Percentiles rank a stretch among this genome's conserved stretches.
Evolutionary conservation across 2,329 filamentous ascomycete genomes (phyloP).

Genomic region (Hymenoscyphus fructigenus): DNA sequence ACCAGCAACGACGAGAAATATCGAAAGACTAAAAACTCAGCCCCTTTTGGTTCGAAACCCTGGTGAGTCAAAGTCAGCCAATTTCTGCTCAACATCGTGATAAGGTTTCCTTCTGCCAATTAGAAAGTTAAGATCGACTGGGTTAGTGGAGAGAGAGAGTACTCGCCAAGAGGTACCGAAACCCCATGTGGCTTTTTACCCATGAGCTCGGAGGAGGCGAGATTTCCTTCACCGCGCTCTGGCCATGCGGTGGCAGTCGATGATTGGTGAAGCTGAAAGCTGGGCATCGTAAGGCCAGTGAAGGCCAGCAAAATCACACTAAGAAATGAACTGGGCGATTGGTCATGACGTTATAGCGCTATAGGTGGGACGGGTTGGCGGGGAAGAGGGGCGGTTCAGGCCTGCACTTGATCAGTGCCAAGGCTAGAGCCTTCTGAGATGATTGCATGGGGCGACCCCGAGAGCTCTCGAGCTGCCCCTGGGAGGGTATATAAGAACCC

Average conservation of each 20-base stretch:
- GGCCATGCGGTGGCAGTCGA: neutral
- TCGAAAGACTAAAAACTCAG: conserved; percentile 3
- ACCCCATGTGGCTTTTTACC: neutral
- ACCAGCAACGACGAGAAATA: neutral
- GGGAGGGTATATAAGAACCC: conserved; percentile 1
- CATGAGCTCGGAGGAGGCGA: neutral
- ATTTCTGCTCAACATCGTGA: neutral
- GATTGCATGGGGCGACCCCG: neutral
- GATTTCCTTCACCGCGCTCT: neutral
- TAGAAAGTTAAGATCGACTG: neutral
- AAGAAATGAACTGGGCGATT: conserved; percentile 4
- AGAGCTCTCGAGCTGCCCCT: neutral
- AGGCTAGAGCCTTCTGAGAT: neutral
- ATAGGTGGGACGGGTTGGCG: neutral
- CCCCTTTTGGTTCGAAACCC: neutral
- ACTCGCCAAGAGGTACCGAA: neutral
- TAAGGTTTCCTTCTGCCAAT: conserved; percentile 7
- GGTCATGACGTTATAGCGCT: conserved; percentile 7
- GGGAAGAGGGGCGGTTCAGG: neutral
- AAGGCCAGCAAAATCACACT: neutral
- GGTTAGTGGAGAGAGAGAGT: neutral
- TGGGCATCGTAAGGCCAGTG: neutral
- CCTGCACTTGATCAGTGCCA: neutral
- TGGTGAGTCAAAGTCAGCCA: neutral
- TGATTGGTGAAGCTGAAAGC: neutral